Evolutionary conservation across 352 stramenopile species (phyloP).

Genomic region (Globisporangium nodosum): DNA sequence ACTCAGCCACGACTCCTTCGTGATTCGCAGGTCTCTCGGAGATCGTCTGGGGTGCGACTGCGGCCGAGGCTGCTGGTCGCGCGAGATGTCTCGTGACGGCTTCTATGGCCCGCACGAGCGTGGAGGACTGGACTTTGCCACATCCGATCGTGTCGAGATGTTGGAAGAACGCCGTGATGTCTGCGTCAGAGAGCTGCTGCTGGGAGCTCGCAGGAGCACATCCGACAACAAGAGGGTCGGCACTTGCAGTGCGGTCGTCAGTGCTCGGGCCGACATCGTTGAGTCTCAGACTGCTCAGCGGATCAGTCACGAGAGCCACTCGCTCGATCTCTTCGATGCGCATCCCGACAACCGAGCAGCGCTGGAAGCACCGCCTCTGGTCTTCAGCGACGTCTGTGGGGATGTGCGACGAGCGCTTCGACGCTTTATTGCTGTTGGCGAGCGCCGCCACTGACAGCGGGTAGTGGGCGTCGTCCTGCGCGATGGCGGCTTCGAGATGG

Average conservation of each 20-base stretch:
- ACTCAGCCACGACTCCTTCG: constrained; percentile 8
- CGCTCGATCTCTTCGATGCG: constrained; percentile 42
- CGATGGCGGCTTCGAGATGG: constrained; percentile 41
- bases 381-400: constrained; percentile 16
- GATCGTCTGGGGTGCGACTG: background rate
- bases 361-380: constrained; percentile 24
- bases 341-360: constrained; percentile 30
- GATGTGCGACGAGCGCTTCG: constrained; percentile 14
- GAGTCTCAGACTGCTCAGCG: constrained; percentile 7
- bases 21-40: background rate
- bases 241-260: background rate
- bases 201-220: background rate
- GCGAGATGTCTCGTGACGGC: constrained; percentile 39
- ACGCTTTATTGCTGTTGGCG: constrained; percentile 15
- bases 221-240: background rate
- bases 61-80: background rate
- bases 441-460: constrained; percentile 23
- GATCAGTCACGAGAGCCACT: constrained; percentile 14
- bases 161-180: constrained; percentile 34
- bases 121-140: constrained; percentile 39
- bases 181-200: constrained; percentile 8
- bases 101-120: constrained; percentile 30
- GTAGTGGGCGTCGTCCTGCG: constrained; percentile 34
- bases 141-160: constrained; percentile 42
- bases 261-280: background rate